Percentiles rank a stretch among this genome's conserved stretches.
These are phyloP conservation scores for Globisporangium solare DNA, from an alignment of 352 stramenopile genomes.

Conservation along the genomic window DNA sequence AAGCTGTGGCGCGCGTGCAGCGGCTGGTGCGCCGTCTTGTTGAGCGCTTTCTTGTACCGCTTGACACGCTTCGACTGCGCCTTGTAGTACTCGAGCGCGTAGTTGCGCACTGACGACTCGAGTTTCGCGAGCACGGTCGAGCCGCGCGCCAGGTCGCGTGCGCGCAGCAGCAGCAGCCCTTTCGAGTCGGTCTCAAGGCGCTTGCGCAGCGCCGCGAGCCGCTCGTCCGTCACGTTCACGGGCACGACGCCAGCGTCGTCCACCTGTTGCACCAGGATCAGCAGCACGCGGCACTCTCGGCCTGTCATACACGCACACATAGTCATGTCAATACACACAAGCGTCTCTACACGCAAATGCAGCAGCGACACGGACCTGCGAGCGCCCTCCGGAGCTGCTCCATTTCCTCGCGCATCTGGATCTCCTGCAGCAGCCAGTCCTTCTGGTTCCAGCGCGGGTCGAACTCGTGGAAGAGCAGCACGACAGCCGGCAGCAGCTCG, in stretches of 20 bases:
- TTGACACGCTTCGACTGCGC: constrained; percentile 86
- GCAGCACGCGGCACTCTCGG: constrained; percentile 71
- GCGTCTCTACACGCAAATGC: background rate
- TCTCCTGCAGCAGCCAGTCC: constrained; percentile 73
- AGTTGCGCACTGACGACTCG: constrained; percentile 62
- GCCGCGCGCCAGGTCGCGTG: constrained; percentile 55
- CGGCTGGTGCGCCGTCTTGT: constrained; percentile 52
- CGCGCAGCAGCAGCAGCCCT: constrained; percentile 56
- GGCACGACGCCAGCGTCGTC: constrained; percentile 59
- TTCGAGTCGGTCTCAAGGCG: constrained; percentile 76
- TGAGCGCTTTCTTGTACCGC: constrained; percentile 75
- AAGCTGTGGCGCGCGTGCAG: constrained; percentile 78
- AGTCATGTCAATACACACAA: background rate
- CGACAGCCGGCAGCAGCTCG: constrained; percentile 68
- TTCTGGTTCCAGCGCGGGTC: constrained; percentile 65
- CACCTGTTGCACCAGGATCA: constrained; percentile 78
- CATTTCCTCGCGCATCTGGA: constrained; percentile 63
- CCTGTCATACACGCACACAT: constrained; percentile 13
- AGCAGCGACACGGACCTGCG: constrained; percentile 24
- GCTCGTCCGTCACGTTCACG: constrained; percentile 71
- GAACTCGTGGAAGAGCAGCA: constrained; percentile 83
- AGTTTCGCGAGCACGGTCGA: constrained; percentile 67
- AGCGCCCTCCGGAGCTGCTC: constrained; percentile 65
- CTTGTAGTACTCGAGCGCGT: constrained; percentile 88
- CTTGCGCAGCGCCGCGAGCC: constrained; percentile 57